Percentiles rank a stretch among this genome's conserved stretches.
These are phyloP conservation scores for Trichopus zeylanicus DNA, from an alignment of 116 monocot genomes.

Conservation along the genomic window DNA sequence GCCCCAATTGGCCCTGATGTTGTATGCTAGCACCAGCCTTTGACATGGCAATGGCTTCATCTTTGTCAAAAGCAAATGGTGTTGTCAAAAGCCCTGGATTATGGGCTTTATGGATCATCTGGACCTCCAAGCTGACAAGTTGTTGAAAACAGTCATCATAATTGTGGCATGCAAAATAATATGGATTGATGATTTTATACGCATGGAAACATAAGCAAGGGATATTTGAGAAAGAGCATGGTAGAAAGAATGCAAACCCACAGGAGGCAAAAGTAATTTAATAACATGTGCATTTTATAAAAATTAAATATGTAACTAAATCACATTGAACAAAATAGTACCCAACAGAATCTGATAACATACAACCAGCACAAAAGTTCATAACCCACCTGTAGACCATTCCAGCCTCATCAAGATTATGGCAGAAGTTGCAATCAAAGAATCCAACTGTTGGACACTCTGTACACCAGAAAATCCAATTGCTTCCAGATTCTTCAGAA, in stretches of 20 bases:
- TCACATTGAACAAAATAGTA: background rate
- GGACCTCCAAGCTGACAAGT: constrained; percentile 69
- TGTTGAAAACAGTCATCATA: background rate
- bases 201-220: no score
- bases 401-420: constrained; percentile 92
- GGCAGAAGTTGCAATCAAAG: constrained; percentile 90
- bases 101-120: constrained; percentile 86
- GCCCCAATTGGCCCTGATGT: constrained; percentile 85
- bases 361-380: background rate
- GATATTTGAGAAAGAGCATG: no score
- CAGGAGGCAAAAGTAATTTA: no score
- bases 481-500: constrained; percentile 67
- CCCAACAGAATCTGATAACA: background rate
- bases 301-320: no score
- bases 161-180: no score
- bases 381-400: constrained; percentile 82
- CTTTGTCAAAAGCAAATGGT: constrained; percentile 75
- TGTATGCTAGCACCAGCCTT: constrained; percentile 85
- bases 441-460: constrained; percentile 92
- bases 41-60: constrained; percentile 72
- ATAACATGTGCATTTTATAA: background rate
- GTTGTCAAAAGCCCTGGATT: constrained; percentile 72
- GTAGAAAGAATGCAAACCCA: no score
- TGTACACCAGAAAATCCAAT: constrained; percentile 83
- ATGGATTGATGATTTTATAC: background rate